Percentiles rank a stretch among this genome's conserved stretches.
phyloP scores from a whole-genome alignment of 495 filamentous ascomycete species.

The Xylaria nigripes region DNA sequence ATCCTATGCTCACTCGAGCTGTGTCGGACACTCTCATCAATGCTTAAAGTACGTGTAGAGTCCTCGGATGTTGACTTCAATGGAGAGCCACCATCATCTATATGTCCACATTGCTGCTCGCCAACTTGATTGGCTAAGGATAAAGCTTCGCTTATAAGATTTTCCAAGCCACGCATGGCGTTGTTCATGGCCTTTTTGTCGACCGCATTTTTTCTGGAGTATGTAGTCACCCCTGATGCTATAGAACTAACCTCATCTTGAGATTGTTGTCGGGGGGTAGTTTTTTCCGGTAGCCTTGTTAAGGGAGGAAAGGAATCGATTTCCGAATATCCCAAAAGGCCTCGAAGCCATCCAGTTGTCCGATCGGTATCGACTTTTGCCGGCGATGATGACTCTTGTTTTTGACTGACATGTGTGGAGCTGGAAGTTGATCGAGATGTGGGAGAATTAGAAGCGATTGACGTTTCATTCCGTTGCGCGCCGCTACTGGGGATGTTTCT shows the following conservation, averaged over 20 bases:
- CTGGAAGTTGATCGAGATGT: neutral
- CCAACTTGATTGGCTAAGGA: conserved; percentile 34
- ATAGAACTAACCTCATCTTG: conserved; percentile 15
- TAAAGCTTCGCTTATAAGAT: conserved; percentile 39
- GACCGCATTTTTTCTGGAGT: conserved; percentile 12
- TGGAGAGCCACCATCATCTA: conserved; percentile 11
- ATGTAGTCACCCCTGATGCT: conserved; percentile 19
- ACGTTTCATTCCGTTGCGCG: neutral
- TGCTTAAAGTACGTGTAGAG: conserved; percentile 9
- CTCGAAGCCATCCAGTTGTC: conserved; percentile 21
- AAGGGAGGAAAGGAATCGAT: conserved; percentile 6
- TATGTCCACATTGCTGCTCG: conserved; percentile 14
- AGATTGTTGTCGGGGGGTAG: conserved; percentile 16
- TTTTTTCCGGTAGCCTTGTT: conserved; percentile 23
- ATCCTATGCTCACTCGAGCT: conserved; percentile 10
- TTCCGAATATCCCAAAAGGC: conserved; percentile 19
- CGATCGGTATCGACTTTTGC: conserved; percentile 10
- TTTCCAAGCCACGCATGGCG: conserved; percentile 38
- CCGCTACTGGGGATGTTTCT: neutral
- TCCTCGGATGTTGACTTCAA: conserved; percentile 9
- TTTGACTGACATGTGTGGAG: neutral
- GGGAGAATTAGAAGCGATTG: neutral
- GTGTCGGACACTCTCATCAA: conserved; percentile 12
- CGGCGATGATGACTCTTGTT: neutral
- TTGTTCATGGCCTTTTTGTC: conserved; percentile 18